Base-by-base conservation (phyloP, 139 green algal species). In the Coelastrella sp. region DNA sequence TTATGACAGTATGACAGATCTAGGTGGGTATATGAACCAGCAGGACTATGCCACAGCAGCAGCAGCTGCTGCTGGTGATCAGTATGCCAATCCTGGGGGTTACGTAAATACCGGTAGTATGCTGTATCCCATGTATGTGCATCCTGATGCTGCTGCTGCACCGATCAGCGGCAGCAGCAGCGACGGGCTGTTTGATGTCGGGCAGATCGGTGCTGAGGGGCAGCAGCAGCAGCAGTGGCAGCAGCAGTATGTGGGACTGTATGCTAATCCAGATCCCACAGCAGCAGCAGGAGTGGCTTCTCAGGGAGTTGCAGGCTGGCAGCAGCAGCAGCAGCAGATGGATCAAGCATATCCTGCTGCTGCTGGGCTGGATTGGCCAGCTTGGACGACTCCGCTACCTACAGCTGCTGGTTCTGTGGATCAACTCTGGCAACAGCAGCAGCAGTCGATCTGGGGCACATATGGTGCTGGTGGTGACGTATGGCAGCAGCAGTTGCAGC, bases 21-120 rank as follows among this genome's bases (percentile, higher is more conserved):
- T 11, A 3, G 65, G 82, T 20, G 86, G 3, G 20, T 85, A 73
- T 19, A 79, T 85, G 86, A 16, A 86, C n/a, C 73, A 82, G 68
- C 84, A 82, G 71, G 60, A 47, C 1, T 47, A 47, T 17, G 32
- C 61, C 61, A 71, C 61, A 0, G 61, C 10, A 19, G 61, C 61
- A 19, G 61, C 10, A 4, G 61, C 11, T 71, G 11, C 68, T 22
- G 71, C 16, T 71, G 84, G 32, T 0, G 11, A 86, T 19, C 80
- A 73, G 14, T 56, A 64, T 66, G 61, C 61, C 22, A 17, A 17
- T 60, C 5, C 11, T 11, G 19, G 65, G 82, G 32, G 54, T 73
- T 58, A 73, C 32, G 16, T 32, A 14, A 58, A 88, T 61, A 60
- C 64, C 19, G 68, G 68, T 3, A 76, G 68, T 17, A 8, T 80